phyloP scores from a whole-genome alignment of 202 grass and related monocot genomes.

The Schoenoplectus tabernaemontani region DNA sequence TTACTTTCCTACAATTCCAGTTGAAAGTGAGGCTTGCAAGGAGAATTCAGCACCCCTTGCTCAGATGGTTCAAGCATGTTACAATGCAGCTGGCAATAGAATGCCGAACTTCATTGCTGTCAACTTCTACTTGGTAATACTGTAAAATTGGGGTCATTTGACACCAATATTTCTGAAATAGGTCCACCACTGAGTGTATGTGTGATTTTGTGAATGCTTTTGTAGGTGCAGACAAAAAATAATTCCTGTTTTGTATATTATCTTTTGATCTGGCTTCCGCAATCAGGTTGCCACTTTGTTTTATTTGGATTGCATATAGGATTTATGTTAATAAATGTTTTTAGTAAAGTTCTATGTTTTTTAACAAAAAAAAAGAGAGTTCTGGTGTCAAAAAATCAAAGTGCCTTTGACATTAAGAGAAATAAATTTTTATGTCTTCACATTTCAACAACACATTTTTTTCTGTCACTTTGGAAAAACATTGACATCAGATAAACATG shows the following conservation, averaged over 20 bases:
- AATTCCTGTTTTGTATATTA: too few relatives aligned
- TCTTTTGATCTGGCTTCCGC: too few relatives aligned
- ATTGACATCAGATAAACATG: not conserved
- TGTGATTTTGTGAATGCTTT: not conserved
- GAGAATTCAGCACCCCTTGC: slow-evolving; percentile 73
- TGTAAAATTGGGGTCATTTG: too few relatives aligned
- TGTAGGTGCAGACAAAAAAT: not conserved
- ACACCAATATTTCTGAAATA: too few relatives aligned
- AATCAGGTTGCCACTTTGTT: not conserved
- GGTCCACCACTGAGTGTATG: too few relatives aligned
- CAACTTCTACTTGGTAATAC: slow-evolving; percentile 96
- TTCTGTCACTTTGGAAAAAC: not conserved
- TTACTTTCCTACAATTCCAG: slow-evolving; percentile 77
- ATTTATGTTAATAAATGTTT: not conserved
- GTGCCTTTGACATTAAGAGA: not conserved
- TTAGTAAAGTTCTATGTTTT: not conserved
- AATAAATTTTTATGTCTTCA: not conserved
- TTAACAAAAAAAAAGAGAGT: too few relatives aligned
- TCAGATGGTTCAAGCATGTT: slow-evolving; percentile 85
- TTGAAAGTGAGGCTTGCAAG: slow-evolving; percentile 85
- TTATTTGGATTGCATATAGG: not conserved
- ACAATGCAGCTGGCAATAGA: slow-evolving; percentile 76
- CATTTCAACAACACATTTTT: not conserved
- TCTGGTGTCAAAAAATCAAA: not conserved
- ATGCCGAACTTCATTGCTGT: slow-evolving; percentile 88